Conservation (phyloP, 495 filamentous ascomycete genomes). For the Polyplosphaeria fusca region DNA sequence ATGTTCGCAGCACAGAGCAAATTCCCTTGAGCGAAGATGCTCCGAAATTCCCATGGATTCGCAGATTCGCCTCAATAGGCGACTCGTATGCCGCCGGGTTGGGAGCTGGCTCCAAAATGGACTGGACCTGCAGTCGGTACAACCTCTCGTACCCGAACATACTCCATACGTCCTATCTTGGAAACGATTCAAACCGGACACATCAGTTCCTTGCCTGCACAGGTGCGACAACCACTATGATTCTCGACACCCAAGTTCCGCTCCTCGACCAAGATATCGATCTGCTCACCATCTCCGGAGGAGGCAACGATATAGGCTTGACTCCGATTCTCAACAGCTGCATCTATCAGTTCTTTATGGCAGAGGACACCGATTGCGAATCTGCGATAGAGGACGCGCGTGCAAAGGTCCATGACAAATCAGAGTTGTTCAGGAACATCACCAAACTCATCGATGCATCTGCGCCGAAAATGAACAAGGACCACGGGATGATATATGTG, state of each 20-base stretch:
- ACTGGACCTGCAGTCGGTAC: slow-evolving; percentile 26
- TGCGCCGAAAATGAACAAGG: slow-evolving; percentile 9
- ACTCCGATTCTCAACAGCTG: slow-evolving; percentile 24
- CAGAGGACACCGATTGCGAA: slow-evolving; percentile 13
- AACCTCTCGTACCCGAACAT: slow-evolving; percentile 17
- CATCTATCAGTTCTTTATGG: slow-evolving; percentile 31
- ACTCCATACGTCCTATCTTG: slow-evolving; percentile 16
- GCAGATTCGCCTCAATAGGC: slow-evolving; percentile 21
- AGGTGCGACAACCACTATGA: slow-evolving; percentile 13
- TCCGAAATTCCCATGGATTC: slow-evolving; percentile 21
- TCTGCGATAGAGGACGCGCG: slow-evolving; percentile 6
- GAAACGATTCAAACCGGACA: slow-evolving; percentile 1
- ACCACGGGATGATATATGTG: slow-evolving; percentile 14
- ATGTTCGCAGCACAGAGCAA: background rate
- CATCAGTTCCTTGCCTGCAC: slow-evolving; percentile 30
- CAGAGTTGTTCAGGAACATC: slow-evolving; percentile 14
- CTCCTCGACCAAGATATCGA: slow-evolving; percentile 13
- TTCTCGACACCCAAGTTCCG: slow-evolving; percentile 16
- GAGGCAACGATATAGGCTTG: slow-evolving; percentile 29
- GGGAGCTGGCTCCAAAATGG: slow-evolving; percentile 20
- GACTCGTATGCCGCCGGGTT: slow-evolving; percentile 31
- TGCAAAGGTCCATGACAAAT: slow-evolving; percentile 2
- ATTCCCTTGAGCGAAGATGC: background rate
- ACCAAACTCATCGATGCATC: slow-evolving; percentile 4
- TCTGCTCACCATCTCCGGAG: slow-evolving; percentile 27